Evolutionary conservation across 345 rosid genomes (phyloP).

Genomic region (Brassica carinata): DNA sequence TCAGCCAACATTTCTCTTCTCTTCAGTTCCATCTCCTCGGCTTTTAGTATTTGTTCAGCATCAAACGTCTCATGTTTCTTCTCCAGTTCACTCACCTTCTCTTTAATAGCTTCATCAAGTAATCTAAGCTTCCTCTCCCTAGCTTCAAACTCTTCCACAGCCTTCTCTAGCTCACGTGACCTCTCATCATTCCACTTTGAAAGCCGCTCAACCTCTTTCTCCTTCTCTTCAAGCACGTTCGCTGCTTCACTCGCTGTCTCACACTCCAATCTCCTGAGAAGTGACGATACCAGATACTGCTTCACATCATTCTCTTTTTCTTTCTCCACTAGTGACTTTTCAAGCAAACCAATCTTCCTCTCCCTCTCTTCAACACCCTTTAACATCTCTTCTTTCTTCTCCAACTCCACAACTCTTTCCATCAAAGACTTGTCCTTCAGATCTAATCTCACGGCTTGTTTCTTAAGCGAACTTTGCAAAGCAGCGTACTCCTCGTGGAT

Average conservation of each 20-base stretch:
- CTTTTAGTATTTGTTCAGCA: constrained; percentile 20
- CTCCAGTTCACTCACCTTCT: neutral
- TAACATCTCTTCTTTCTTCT: constrained; percentile 12
- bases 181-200: constrained; percentile 1
- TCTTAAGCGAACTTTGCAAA: neutral
- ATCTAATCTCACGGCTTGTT: neutral
- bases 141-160: constrained; percentile 7
- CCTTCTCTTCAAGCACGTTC: neutral
- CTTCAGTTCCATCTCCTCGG: neutral
- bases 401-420: neutral
- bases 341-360: constrained; percentile 13
- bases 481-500: neutral
- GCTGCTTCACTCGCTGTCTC: neutral
- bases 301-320: neutral
- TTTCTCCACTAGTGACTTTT: neutral
- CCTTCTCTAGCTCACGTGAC: neutral
- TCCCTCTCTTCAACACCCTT: constrained; percentile 11
- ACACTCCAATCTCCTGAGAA: neutral
- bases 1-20: neutral
- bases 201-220: neutral
- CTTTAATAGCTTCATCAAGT: constrained; percentile 1
- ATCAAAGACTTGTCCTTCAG: neutral
- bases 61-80: constrained; percentile 19
- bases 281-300: neutral
- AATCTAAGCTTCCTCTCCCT: constrained; percentile 13